Conservation (phyloP, 129 eudicot species). For the Smallanthus sonchifolius region DNA sequence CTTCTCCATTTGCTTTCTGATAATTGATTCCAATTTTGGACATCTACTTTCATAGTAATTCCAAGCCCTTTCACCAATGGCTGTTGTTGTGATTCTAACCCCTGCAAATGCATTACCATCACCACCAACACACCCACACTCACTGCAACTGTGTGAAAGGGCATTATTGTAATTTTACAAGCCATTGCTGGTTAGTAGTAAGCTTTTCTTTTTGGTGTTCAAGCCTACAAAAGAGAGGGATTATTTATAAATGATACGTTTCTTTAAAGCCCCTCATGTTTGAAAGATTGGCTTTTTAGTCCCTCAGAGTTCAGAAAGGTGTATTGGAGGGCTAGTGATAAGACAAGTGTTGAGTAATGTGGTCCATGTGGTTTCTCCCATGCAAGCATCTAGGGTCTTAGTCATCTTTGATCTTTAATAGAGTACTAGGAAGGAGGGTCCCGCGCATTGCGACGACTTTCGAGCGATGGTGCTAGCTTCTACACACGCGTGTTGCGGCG, state of each 20-base stretch:
- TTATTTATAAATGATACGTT: slow-evolving; percentile 19
- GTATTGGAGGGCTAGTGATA: neutral
- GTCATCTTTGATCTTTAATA: slow-evolving; percentile 14
- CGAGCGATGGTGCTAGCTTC: too few relatives aligned
- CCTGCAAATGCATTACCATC: slow-evolving; percentile 24
- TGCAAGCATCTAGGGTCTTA: slow-evolving; percentile 3
- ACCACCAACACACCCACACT: slow-evolving; percentile 8
- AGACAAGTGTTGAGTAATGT: slow-evolving; percentile 11
- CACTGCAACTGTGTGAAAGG: slow-evolving; percentile 15
- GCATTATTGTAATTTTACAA: slow-evolving; percentile 16
- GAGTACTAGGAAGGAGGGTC: too few relatives aligned
- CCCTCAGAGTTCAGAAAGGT: neutral
- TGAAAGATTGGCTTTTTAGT: neutral
- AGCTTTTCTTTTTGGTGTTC: neutral
- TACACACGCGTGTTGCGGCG: too few relatives aligned
- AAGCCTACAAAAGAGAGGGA: neutral
- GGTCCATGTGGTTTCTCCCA: slow-evolving; percentile 14
- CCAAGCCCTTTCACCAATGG: slow-evolving; percentile 55
- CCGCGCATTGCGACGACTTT: too few relatives aligned
- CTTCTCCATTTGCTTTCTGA: slow-evolving; percentile 46
- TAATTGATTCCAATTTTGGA: slow-evolving; percentile 56
- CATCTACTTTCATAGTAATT: slow-evolving; percentile 43
- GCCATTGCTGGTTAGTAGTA: slow-evolving; percentile 9
- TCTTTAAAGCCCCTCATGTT: neutral
- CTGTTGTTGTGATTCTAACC: slow-evolving; percentile 33